Evolutionary conservation across 1,139 yeast species (phyloP).

Genomic region (Blastobotrys ciferrii): DNA sequence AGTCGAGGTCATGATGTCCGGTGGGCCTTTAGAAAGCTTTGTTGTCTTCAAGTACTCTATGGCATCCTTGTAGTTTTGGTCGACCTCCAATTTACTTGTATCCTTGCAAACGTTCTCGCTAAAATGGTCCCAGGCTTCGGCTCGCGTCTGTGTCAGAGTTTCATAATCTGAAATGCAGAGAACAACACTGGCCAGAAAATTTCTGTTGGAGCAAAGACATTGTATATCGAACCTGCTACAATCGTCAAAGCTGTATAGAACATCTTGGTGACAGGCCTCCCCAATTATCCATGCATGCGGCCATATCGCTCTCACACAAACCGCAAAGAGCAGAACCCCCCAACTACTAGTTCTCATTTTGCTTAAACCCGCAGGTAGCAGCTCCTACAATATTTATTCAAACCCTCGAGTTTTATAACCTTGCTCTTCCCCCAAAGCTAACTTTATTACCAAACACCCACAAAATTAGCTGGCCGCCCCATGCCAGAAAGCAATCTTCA

Average conservation of each 20-base stretch:
- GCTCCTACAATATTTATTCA: no score
- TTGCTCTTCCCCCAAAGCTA: not conserved
- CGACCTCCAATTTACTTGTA: constrained; percentile 26
- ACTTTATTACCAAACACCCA: no score
- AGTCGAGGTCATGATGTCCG: constrained; percentile 9
- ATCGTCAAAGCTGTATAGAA: constrained; percentile 29
- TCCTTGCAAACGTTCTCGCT: constrained; percentile 28
- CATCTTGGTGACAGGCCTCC: constrained; percentile 33
- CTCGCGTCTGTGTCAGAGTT: constrained; percentile 24
- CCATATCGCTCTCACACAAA: constrained; percentile 30
- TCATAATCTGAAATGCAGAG: constrained; percentile 24
- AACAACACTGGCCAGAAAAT: constrained; percentile 36
- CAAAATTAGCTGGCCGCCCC: no score
- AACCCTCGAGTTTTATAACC: not conserved
- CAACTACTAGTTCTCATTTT: no score
- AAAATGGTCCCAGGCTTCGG: constrained; percentile 36
- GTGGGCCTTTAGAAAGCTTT: constrained; percentile 5
- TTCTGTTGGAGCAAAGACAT: constrained; percentile 35
- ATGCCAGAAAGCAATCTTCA: no score
- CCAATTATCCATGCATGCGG: constrained; percentile 36
- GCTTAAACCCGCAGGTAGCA: no score
- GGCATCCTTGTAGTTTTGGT: constrained; percentile 27
- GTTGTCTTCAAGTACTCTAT: constrained; percentile 18
- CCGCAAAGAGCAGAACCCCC: not conserved
- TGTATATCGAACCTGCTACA: constrained; percentile 32